A percentile compares a stretch with the other conserved stretches of the same genome.
phyloP scores from a whole-genome alignment of 2,329 filamentous ascomycete species.

The Ceratocystis ficicola region DNA sequence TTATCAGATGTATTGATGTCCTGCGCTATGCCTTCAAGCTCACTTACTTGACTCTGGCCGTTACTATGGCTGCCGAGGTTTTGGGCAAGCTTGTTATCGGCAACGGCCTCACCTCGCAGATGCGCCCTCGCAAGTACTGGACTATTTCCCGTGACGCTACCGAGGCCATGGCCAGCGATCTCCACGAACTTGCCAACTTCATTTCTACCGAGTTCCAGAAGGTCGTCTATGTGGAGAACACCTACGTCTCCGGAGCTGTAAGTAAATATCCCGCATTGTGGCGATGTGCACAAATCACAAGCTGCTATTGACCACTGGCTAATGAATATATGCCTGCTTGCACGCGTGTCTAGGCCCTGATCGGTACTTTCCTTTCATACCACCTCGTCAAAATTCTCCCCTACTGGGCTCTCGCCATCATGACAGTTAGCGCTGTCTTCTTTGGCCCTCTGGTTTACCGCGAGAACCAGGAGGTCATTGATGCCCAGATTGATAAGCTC shows the following conservation, averaged over 20 bases:
- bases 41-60: slow-evolving; percentile 49
- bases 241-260: slow-evolving; percentile 48
- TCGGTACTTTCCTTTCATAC: slow-evolving; percentile 53
- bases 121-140: slow-evolving; percentile 56
- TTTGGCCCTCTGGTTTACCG: slow-evolving; percentile 52
- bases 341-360: slow-evolving; percentile 37
- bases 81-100: slow-evolving; percentile 49
- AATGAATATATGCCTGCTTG: not conserved
- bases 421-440: slow-evolving; percentile 48
- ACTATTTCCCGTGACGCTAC: slow-evolving; percentile 51
- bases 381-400: slow-evolving; percentile 57
- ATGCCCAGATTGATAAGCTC: slow-evolving; percentile 47
- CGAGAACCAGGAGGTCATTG: slow-evolving; percentile 58
- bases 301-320: not conserved
- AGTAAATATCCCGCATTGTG: slow-evolving; percentile 27
- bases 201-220: slow-evolving; percentile 59
- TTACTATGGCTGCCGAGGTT: slow-evolving; percentile 49
- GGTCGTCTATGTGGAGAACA: slow-evolving; percentile 56
- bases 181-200: slow-evolving; percentile 59
- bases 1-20: slow-evolving; percentile 53
- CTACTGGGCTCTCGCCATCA: slow-evolving; percentile 54
- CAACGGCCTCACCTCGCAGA: slow-evolving; percentile 50
- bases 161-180: slow-evolving; percentile 48
- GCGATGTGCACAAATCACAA: not conserved
- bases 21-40: slow-evolving; percentile 54